Base-by-base conservation (phyloP, 257 asterid species). In the Forsythia viridissima region DNA sequence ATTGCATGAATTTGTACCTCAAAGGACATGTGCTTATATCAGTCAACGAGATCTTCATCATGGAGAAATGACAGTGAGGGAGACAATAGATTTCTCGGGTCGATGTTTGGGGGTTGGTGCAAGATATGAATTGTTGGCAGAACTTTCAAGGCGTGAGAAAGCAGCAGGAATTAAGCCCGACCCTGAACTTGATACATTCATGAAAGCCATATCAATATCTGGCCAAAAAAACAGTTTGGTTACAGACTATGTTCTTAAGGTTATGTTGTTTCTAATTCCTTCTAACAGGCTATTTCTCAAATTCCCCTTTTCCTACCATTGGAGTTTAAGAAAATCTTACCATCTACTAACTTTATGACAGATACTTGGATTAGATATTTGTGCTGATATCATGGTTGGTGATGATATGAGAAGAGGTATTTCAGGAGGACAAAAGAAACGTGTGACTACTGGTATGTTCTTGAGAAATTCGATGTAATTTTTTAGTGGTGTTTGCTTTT, bases 61-160 rank as follows among this genome's bases (percentile, higher is more conserved):
- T 16, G 92, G 92, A 42, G 89, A 86, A 84, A 86, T 88, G 90
- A 88, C 92, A 0, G 92, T 86, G 80, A 80, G 90, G 65, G 92
- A 88, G 88, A 88, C 90, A 7, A 44, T 88, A 3, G 88, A 88
- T 77, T 88, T 88, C 76, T 82, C 90, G 0, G 84, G 78, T 7
- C 89, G 87, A n/a, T 88, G 90, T 75, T 51, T 86, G 75, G 92
- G 92, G 2, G 86, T 83, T 18, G 92, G 90, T 1, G 12, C 84
- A 0, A 73, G 90, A 20, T 83, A 80, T 30, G 85, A 85, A n/a
- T 10, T 72, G 57, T 40, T 88, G 69, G 87, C 73, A 37, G 91
- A 88, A 67, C 76, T 88, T 15, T 82, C 83, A 3, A 84, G 92
- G 81, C 85, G 90, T 2, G 92, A 88, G 82, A 88, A 84, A 76